Evolutionary conservation across 192 early-diverging fungal species (phyloP).

Genomic region (Coemansia sp.): DNA sequence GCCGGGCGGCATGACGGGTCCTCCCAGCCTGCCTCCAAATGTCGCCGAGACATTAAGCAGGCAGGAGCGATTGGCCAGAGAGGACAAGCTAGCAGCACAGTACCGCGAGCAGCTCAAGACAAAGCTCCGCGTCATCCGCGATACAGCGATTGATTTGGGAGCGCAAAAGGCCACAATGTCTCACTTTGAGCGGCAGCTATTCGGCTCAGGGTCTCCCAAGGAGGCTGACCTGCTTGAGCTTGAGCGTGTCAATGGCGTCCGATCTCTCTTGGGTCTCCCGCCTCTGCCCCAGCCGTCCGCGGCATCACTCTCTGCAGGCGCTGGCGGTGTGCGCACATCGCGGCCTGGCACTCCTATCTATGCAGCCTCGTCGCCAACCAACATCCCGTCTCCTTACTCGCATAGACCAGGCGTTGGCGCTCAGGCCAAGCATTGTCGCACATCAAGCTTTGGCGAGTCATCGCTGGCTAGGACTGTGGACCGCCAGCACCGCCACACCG

Average conservation of each 20-base stretch:
- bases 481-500: not conserved
- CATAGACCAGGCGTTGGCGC: not conserved
- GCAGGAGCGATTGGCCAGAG: conserved; percentile 43
- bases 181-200: conserved; percentile 43
- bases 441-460: conserved; percentile 28
- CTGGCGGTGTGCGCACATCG: conserved; percentile 40
- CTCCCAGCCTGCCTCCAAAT: not conserved
- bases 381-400: conserved; percentile 21
- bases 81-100: conserved; percentile 32
- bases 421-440: conserved; percentile 25
- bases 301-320: conserved; percentile 3
- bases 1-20: not conserved
- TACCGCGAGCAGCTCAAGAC: conserved; percentile 40
- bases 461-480: not conserved
- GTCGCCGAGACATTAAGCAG: conserved; percentile 30
- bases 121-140: conserved; percentile 22
- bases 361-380: conserved; percentile 25
- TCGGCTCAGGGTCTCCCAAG: conserved; percentile 37
- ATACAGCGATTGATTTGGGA: conserved; percentile 36
- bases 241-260: conserved; percentile 49
- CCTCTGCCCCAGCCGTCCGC: conserved; percentile 20
- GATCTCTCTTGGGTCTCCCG: conserved; percentile 46
- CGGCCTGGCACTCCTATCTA: conserved; percentile 46
- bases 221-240: conserved; percentile 48
- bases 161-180: conserved; percentile 39